Conservation (phyloP, 345 rosid genomes). For the Pistacia atlantica region DNA sequence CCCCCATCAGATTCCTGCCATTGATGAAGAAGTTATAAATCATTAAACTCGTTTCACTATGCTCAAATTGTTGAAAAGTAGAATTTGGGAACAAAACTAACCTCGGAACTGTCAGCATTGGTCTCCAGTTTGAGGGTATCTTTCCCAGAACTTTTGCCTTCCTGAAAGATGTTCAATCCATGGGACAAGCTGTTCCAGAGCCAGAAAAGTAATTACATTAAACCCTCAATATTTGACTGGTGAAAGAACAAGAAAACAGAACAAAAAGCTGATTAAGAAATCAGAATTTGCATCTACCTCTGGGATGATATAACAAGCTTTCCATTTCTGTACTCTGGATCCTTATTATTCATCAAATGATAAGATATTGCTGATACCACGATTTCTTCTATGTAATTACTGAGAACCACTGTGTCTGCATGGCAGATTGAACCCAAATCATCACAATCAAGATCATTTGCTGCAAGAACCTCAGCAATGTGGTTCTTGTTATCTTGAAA, state of each 20-base stretch:
- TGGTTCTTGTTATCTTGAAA: slow-evolving; percentile 89
- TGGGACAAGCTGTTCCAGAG: slow-evolving; percentile 82
- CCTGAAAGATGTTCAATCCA: slow-evolving; percentile 89
- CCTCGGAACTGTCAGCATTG: slow-evolving; percentile 77
- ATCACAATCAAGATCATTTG: slow-evolving; percentile 88
- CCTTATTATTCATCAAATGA: slow-evolving; percentile 75
- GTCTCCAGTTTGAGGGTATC: slow-evolving; percentile 75
- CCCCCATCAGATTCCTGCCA: slow-evolving; percentile 49
- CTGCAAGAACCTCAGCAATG: slow-evolving; percentile 89
- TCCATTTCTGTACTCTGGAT: slow-evolving; percentile 91
- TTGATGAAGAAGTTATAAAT: neutral
- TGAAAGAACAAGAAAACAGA: neutral
- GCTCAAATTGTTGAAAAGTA: slow-evolving; percentile 11
- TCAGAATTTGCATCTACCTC: slow-evolving; percentile 45
- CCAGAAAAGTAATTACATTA: slow-evolving; percentile 15
- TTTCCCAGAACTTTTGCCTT: slow-evolving; percentile 62
- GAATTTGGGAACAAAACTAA: slow-evolving; percentile 27
- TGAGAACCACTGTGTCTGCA: slow-evolving; percentile 68
- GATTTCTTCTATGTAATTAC: slow-evolving; percentile 82
- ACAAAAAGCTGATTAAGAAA: slow-evolving; percentile 3
- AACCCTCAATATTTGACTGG: neutral
- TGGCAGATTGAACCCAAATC: slow-evolving; percentile 81
- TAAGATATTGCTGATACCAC: slow-evolving; percentile 81
- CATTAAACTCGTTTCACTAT: slow-evolving; percentile 3
- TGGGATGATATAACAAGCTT: slow-evolving; percentile 89